Base-by-base conservation (phyloP, 345 rosid genomes). In the Eucalyptus caleyi region DNA sequence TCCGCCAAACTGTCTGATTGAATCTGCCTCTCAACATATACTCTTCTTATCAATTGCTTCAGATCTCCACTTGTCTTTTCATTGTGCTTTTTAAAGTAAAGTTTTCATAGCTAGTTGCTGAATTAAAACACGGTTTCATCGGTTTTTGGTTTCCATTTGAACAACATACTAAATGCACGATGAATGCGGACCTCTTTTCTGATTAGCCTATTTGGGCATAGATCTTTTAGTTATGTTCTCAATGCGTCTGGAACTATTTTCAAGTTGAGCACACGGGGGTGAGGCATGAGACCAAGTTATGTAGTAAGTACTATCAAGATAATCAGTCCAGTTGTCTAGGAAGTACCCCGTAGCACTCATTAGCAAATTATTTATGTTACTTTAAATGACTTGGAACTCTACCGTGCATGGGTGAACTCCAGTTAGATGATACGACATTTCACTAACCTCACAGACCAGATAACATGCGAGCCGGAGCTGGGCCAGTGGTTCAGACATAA, bases 1-100 rank as follows among this genome's bases (percentile, higher is more conserved):
- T 81, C 88, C 94, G 95, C 97, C 99, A 96, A 96, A 94, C 98
- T 94, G 93, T 94, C 97, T 93, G 98, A 93, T 94, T 95, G 94
- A 92, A 95, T 89, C 94, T 94, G 97, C 91, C 93, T 93, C 96
- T 96, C 96, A 93, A 90, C 89, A 30, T 88, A 50, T 83, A 69
- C 89, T 92, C 91, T 90, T 88, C 86, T 62, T 85, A 90, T 62
- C 62, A 88, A 91, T 94, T 92, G 92, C 93, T 91, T 93, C 94
- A 91, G 85, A 30, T 93, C 90, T 92, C 94, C 91, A 87, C 93
- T 81, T 86, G 89, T 65, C 77, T n/a, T 60, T 60, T 60, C 27
- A 6, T 60, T 65, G 37, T 65, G 37, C 77, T n/a, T 65, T 65
- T 65, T 65, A 30, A n/a, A 65, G 34, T 62, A 6, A 30, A 62